A percentile compares a stretch with the other conserved stretches of the same genome.
These are phyloP conservation scores for Argentina anserina DNA, from an alignment of 306 rosid species.

Conservation along the genomic window DNA sequence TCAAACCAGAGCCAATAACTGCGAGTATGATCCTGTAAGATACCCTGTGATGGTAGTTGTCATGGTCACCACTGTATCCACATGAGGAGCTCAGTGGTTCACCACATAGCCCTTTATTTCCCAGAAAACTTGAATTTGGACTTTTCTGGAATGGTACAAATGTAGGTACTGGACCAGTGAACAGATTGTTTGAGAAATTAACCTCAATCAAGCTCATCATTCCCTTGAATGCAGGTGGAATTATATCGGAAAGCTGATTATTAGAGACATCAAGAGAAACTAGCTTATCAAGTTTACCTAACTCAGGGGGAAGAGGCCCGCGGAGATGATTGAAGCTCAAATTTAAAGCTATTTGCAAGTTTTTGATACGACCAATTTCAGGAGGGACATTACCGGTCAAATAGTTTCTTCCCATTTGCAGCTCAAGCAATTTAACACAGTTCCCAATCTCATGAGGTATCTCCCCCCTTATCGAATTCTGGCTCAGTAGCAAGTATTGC, in stretches of 20 bases:
- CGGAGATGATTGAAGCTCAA: constrained; percentile 89
- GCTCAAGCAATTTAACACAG: constrained; percentile 76
- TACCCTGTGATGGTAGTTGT: constrained; percentile 68
- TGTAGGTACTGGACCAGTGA: constrained; percentile 71
- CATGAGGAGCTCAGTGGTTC: constrained; percentile 73
- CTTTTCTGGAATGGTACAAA: constrained; percentile 93
- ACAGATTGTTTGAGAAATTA: constrained; percentile 82
- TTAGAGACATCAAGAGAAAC: constrained; percentile 89
- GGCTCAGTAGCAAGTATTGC: constrained; percentile 86
- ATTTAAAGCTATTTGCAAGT: constrained; percentile 92
- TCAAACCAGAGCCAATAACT: constrained; percentile 85
- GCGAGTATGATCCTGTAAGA: constrained; percentile 85
- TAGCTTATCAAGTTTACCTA: constrained; percentile 93
- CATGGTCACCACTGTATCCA: constrained; percentile 43
- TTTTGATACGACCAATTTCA: constrained; percentile 90
- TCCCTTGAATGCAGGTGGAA: constrained; percentile 81
- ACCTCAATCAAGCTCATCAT: constrained; percentile 98
- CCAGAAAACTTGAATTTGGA: constrained; percentile 69
- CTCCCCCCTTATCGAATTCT: constrained; percentile 86
- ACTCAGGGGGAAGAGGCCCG: constrained; percentile 71
- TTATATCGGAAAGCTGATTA: constrained; percentile 71
- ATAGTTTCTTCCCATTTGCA: constrained; percentile 81
- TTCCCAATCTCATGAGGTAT: constrained; percentile 89
- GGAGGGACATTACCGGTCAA: constrained; percentile 72
- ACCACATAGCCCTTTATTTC: constrained; percentile 92